Conservation (phyloP, 306 rosid genomes). For the Ochetophila trinervis region DNA sequence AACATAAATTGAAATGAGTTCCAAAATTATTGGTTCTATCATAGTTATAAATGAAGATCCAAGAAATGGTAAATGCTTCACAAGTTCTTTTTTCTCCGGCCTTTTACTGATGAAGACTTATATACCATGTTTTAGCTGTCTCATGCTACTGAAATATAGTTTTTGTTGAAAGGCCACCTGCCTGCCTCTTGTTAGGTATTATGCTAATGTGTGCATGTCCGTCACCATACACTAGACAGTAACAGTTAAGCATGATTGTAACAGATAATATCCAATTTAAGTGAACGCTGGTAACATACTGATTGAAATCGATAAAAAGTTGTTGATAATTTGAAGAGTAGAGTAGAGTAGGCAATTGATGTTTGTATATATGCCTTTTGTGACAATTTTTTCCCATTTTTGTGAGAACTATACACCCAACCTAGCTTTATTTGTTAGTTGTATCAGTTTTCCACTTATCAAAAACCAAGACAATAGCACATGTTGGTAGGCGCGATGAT, state of each 20-base stretch:
- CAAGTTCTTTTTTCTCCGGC: neutral
- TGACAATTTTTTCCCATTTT: constrained; percentile 11
- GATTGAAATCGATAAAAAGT: no score
- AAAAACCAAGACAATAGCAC: neutral
- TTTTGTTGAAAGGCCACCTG: neutral
- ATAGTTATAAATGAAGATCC: neutral
- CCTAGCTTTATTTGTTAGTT: constrained; percentile 6
- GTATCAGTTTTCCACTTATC: constrained; percentile 8
- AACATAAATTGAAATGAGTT: neutral
- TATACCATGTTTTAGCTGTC: neutral
- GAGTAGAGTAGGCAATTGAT: neutral
- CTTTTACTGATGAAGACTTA: neutral
- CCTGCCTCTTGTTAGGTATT: neutral
- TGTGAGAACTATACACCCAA: constrained; percentile 5
- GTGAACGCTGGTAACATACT: no score
- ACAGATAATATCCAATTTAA: no score
- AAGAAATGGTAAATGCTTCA: neutral
- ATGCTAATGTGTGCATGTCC: no score
- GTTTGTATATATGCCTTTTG: constrained; percentile 5
- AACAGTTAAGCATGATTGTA: no score
- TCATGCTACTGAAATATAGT: neutral
- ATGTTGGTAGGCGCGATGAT: neutral
- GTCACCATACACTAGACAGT: neutral
- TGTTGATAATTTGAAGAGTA: neutral
- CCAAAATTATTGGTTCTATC: neutral